These are phyloP conservation scores for Cladosporium sp. DNA, from an alignment of 2,329 filamentous ascomycete genomes.

Conservation along the genomic window DNA sequence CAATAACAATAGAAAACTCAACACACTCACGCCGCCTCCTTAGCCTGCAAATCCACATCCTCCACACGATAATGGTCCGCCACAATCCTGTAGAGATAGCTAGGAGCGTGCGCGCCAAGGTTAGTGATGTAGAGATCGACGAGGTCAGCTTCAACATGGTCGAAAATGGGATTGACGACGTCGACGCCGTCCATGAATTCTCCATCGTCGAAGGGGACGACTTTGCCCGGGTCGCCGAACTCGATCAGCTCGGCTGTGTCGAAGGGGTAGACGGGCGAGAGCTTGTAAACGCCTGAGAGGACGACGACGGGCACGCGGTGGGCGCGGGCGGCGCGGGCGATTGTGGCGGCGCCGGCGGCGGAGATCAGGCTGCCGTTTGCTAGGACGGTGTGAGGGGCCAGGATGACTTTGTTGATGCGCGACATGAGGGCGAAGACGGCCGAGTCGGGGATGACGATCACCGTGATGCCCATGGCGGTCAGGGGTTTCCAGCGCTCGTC, in stretches of 20 bases:
- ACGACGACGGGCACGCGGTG: constrained; percentile 82
- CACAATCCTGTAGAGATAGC: constrained; percentile 68
- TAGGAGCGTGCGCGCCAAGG: constrained; percentile 65
- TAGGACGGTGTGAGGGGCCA: constrained; percentile 77
- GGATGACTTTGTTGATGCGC: constrained; percentile 88
- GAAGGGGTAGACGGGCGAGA: constrained; percentile 84
- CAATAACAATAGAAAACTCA: too few relatives aligned
- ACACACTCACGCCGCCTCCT: neutral
- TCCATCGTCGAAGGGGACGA: constrained; percentile 74
- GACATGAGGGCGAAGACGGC: constrained; percentile 93
- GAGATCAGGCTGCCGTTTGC: constrained; percentile 84
- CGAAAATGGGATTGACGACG: constrained; percentile 72
- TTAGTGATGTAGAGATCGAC: constrained; percentile 85
- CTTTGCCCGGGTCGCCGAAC: constrained; percentile 73
- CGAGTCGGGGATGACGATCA: constrained; percentile 78
- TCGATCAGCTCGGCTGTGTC: constrained; percentile 78
- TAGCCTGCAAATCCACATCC: constrained; percentile 52
- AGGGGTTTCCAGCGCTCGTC: constrained; percentile 68
- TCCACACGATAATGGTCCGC: constrained; percentile 71
- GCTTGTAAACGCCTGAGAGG: constrained; percentile 85
- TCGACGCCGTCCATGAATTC: constrained; percentile 72
- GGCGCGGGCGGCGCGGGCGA: constrained; percentile 78
- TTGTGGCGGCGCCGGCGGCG: constrained; percentile 74
- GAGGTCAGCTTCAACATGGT: constrained; percentile 72
- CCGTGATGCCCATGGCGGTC: constrained; percentile 68